Percentiles rank a stretch among this genome's conserved stretches.
These are phyloP conservation scores for Xerocomellus dryophilus DNA, from an alignment of 768 basidiomycete genomes.

Conservation along the genomic window DNA sequence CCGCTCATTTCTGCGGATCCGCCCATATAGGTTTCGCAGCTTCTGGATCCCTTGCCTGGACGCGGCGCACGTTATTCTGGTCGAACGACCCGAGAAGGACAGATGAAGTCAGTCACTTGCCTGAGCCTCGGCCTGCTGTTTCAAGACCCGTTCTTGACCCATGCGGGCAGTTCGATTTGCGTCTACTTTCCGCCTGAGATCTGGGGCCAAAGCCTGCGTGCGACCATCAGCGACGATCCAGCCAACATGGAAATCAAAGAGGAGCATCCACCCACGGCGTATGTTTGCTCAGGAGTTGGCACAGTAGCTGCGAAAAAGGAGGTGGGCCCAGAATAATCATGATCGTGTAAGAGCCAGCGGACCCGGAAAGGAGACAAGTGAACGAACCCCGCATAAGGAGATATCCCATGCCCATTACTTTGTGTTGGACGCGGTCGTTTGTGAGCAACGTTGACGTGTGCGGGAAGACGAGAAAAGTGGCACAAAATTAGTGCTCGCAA, in stretches of 20 bases:
- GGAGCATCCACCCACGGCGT: slow-evolving; percentile 26
- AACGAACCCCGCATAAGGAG: slow-evolving; percentile 56
- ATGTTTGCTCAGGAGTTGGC: slow-evolving; percentile 37
- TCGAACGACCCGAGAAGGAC: slow-evolving; percentile 1
- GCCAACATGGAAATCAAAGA: background rate
- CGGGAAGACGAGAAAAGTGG: background rate
- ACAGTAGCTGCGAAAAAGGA: slow-evolving; percentile 27
- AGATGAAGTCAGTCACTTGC: slow-evolving; percentile 38
- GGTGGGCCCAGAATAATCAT: background rate
- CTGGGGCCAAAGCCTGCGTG: slow-evolving; percentile 58
- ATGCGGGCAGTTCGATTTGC: slow-evolving; percentile 50
- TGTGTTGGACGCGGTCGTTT: slow-evolving; percentile 1
- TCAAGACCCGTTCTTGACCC: slow-evolving; percentile 52
- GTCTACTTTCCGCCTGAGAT: slow-evolving; percentile 62
- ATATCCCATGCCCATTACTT: slow-evolving; percentile 59
- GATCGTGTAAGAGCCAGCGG: slow-evolving; percentile 6
- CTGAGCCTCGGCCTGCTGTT: slow-evolving; percentile 51
- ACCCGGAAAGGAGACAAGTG: slow-evolving; percentile 8
- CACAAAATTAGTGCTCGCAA: slow-evolving; percentile 7
- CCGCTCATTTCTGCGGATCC: slow-evolving; percentile 21
- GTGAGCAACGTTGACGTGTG: background rate
- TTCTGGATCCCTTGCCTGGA: slow-evolving; percentile 27
- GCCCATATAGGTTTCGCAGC: slow-evolving; percentile 35
- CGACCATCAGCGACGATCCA: background rate
- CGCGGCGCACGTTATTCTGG: slow-evolving; percentile 4